Evolutionary conservation across 2,329 filamentous ascomycete species (phyloP).

Genomic region (Aulographum hederae): DNA sequence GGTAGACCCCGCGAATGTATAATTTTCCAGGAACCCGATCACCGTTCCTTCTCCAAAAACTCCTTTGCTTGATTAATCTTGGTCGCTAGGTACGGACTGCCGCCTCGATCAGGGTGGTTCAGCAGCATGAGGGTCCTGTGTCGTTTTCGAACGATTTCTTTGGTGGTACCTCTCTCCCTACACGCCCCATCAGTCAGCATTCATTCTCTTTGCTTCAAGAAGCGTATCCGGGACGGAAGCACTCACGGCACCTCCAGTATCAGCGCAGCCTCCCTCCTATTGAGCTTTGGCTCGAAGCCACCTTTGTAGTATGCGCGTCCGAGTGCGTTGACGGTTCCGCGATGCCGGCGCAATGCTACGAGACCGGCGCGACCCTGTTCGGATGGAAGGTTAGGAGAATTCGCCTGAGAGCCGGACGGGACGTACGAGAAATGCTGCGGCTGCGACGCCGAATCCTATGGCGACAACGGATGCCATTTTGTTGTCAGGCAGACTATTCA

Average conservation of each 20-base stretch:
- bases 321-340: constrained; percentile 54
- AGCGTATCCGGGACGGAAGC: not conserved
- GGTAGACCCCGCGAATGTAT: not conserved
- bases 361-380: constrained; percentile 74
- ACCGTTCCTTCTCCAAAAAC: constrained; percentile 71
- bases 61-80: constrained; percentile 99
- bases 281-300: constrained; percentile 96
- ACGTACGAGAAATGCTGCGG: constrained; percentile 46
- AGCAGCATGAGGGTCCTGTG: constrained; percentile 91
- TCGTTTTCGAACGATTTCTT: constrained; percentile 88
- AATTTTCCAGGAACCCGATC: constrained; percentile 10
- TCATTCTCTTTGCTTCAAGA: too few species aligned
- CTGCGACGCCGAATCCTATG: constrained; percentile 42
- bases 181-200: constrained; percentile 2
- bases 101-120: constrained; percentile 94
- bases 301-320: constrained; percentile 96
- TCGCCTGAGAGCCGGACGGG: constrained; percentile 1
- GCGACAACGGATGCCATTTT: constrained; percentile 20
- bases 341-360: constrained; percentile 69
- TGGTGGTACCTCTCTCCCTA: constrained; percentile 73
- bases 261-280: constrained; percentile 69
- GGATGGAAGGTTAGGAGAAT: constrained; percentile 2
- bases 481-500: too few species aligned
- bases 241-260: constrained; percentile 79
- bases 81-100: constrained; percentile 87